Base-by-base conservation (phyloP, 2,329 filamentous ascomycete genomes). In the Nigrospora osmanthi region DNA sequence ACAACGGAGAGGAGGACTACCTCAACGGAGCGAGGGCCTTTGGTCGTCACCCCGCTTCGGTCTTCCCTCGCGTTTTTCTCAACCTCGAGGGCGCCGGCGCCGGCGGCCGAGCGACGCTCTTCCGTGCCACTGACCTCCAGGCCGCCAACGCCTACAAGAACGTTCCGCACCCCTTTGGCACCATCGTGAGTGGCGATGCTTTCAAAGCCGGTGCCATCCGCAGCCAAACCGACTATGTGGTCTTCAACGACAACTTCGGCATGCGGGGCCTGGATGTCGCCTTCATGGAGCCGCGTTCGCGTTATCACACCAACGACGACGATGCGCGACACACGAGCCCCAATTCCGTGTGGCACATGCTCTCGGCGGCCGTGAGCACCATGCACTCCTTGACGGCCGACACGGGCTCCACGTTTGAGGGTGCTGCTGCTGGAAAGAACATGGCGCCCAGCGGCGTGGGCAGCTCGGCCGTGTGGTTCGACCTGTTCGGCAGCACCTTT, bases 31-130 rank as follows among this genome's bases (percentile, higher is more conserved):
- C 90, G 6, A 78, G 79, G 47, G 89, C 85, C 6, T 95, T 91
- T 58, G 81, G 85, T 33, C 81, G 87, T 54, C 89, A 91, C 60
- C 86, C 88, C 0, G 71, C 94, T 49, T 79, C 87, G 4, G 78
- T 78, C 41, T 84, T 91, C 42, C 76, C 87, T 9, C 84, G 89
- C 58, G 87, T 87, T 0, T 95, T 96, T 59, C 71, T 96, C 52
- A 96, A 96, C 55, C 77, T 96, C 10, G 90, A 96, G 62, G 90
- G 90, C 14, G 90, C 89, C 37, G 90, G 90, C 43, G 90, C 89
- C 14, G 90, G 90, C 13, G 89, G 89, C 1, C 76, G 88, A 49
- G 89, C 90, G 5, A 83, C 86, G 6, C 70, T 96, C 3, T 95
- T 96, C 67, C 79, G 90, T 46, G 85, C 83, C 45, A 91, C 89